Percentiles rank a stretch among this genome's conserved stretches.
These are phyloP conservation scores for Coemansia sp. DNA, from an alignment of 192 early-diverging fungal species.

Conservation along the genomic window DNA sequence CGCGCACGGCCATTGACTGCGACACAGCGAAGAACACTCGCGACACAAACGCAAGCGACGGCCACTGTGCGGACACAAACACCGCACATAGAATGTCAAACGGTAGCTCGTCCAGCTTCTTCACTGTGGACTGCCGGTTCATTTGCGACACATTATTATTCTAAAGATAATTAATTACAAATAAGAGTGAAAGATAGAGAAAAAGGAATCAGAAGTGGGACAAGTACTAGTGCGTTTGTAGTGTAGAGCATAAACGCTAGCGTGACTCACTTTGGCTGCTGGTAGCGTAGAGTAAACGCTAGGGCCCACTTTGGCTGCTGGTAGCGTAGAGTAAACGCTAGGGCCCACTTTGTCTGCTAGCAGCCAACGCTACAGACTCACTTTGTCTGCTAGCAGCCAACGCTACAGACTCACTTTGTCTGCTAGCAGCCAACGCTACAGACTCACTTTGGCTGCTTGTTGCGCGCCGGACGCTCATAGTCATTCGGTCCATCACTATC, in stretches of 20 bases:
- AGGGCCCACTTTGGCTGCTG: too few species aligned
- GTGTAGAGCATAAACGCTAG: too few species aligned
- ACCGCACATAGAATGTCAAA: constrained; percentile 48
- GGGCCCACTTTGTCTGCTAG: too few species aligned
- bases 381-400: not conserved
- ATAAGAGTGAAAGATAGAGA: constrained; percentile 8
- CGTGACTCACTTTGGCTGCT: too few species aligned
- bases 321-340: not conserved
- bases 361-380: not conserved
- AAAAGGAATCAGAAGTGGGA: not conserved
- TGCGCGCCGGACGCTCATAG: constrained; percentile 49
- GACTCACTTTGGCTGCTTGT: not conserved
- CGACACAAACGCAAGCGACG: constrained; percentile 43
- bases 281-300: too few species aligned
- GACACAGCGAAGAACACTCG: constrained; percentile 36
- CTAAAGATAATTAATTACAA: not conserved
- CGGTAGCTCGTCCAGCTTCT: constrained; percentile 36
- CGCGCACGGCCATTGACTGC: constrained; percentile 33
- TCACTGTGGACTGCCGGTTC: not conserved
- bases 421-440: not conserved
- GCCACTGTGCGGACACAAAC: constrained; percentile 54
- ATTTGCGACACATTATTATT: not conserved
- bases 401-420: not conserved
- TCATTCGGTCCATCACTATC: constrained; percentile 38
- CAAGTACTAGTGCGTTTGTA: too few species aligned